Base-by-base conservation (phyloP, 2,329 filamentous ascomycete species). In the Elsinoe perseae region DNA sequence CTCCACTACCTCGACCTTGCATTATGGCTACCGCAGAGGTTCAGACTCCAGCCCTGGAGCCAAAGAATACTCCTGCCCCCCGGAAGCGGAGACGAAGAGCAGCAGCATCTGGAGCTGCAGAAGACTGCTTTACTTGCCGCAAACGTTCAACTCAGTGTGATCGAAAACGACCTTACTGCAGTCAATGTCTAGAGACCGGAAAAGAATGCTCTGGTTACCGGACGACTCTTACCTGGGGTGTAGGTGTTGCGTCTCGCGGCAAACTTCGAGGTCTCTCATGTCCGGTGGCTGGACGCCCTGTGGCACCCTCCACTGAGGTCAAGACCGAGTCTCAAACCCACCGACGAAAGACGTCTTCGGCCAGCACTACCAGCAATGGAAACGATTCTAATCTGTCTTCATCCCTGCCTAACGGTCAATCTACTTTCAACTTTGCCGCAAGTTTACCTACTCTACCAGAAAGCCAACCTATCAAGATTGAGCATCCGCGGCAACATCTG, bases 191-290 rank as follows among this genome's bases (percentile, higher is more conserved):
- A 61, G 89, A 95, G 64, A 80, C 89, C 61, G 91, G 90, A 62
- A 90, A 89, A 69, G 90, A 95, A 68, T 97, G 92, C 75, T 90
- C 89, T 25, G 92, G 92, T 58, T 97, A 97, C 78, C 95, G 95
- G 75, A 97, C 92, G 14, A 91, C 92, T 64, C 79, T 97, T 72
- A 97, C 92, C 46, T 97, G 92, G 92, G 90, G 90, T 40, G 89
- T 96, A 48, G 92, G 92, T 53, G 92, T 97, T 58, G 92, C 92
- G 57, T 96, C 91, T 73, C 85, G 92, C 66, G 92, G 92, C 68
- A 97, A 97, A 77, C 83, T 97, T 61, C 83, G 92, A 60, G 92
- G 92, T 36, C 78, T 96, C 63, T 91, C 91, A 57, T 76, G 95
- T 57, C 83, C 83, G 8, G 73, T 85, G 53, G 76, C 77, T 36